Conservation (phyloP, 176 grass and related monocot species). For the Elymus sibiricus region DNA sequence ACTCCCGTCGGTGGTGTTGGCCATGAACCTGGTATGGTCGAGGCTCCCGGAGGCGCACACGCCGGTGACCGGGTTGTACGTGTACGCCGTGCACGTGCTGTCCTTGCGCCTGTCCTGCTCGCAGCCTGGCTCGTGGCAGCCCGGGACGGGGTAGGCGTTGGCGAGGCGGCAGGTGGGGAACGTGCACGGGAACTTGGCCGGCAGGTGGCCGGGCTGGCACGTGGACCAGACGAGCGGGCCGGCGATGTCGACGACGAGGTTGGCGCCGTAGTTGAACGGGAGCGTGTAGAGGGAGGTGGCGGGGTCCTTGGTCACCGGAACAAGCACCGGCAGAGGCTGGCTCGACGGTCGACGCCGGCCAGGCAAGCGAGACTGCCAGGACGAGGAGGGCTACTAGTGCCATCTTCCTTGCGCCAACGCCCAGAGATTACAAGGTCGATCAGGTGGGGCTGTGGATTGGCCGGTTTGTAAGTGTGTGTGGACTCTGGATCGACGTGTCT, state of each 20-base stretch:
- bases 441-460: too few species aligned
- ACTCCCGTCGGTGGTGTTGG: constrained; percentile 43
- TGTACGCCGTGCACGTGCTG: constrained; percentile 15
- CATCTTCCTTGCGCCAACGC: background rate
- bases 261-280: background rate
- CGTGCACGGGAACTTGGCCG: background rate
- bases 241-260: constrained; percentile 24
- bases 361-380: background rate
- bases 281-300: constrained; percentile 36
- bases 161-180: background rate
- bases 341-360: background rate
- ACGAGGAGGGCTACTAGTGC: background rate
- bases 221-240: constrained; percentile 36
- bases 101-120: background rate
- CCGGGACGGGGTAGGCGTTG: background rate
- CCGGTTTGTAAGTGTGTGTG: background rate
- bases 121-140: background rate
- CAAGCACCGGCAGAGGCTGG: background rate
- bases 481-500: too few species aligned
- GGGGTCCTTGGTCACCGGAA: constrained; percentile 18
- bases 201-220: constrained; percentile 3
- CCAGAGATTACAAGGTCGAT: too few species aligned
- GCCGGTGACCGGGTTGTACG: constrained; percentile 27
- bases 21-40: constrained; percentile 8
- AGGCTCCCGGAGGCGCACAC: constrained; percentile 26